phyloP scores from a whole-genome alignment of 371 early-diverging fungal genomes.

The Rhizopus stolonifer region DNA sequence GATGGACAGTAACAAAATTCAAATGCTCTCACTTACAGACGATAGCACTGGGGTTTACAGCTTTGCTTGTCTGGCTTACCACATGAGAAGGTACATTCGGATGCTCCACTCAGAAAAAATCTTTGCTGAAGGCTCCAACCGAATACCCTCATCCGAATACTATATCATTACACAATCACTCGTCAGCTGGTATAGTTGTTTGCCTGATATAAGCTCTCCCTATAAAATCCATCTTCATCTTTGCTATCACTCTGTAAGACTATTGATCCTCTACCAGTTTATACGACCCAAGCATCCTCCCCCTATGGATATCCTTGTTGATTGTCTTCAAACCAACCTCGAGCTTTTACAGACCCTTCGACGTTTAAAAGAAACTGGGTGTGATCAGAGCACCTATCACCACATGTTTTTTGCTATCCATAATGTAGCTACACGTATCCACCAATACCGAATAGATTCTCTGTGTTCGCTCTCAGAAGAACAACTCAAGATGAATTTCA shows the following conservation, averaged over 20 bases:
- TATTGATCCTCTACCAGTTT: slow-evolving; percentile 44
- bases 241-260: slow-evolving; percentile 45
- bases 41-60: background rate
- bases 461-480: slow-evolving; percentile 23
- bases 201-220: slow-evolving; percentile 3
- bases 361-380: slow-evolving; percentile 30
- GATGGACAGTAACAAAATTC: slow-evolving; percentile 5
- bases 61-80: slow-evolving; percentile 33
- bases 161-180: slow-evolving; percentile 28
- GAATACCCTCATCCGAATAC: slow-evolving; percentile 29
- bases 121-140: slow-evolving; percentile 4
- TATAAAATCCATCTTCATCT: slow-evolving; percentile 36
- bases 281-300: slow-evolving; percentile 21
- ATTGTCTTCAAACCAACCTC: slow-evolving; percentile 39
- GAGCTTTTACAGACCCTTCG: slow-evolving; percentile 31
- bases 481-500: slow-evolving; percentile 38
- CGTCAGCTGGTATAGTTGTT: slow-evolving; percentile 30
- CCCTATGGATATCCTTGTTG: slow-evolving; percentile 27
- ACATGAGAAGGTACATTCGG: slow-evolving; percentile 42
- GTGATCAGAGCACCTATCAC: slow-evolving; percentile 52
- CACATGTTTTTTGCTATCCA: slow-evolving; percentile 55
- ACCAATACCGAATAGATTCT: slow-evolving; percentile 9
- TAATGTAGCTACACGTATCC: slow-evolving; percentile 36
- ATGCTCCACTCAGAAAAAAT: slow-evolving; percentile 28
- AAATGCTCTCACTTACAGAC: background rate